Percentiles rank a stretch among this genome's conserved stretches.
Evolutionary conservation across 2,329 filamentous ascomycete genomes (phyloP).

Genomic region (Cercospora janseana): DNA sequence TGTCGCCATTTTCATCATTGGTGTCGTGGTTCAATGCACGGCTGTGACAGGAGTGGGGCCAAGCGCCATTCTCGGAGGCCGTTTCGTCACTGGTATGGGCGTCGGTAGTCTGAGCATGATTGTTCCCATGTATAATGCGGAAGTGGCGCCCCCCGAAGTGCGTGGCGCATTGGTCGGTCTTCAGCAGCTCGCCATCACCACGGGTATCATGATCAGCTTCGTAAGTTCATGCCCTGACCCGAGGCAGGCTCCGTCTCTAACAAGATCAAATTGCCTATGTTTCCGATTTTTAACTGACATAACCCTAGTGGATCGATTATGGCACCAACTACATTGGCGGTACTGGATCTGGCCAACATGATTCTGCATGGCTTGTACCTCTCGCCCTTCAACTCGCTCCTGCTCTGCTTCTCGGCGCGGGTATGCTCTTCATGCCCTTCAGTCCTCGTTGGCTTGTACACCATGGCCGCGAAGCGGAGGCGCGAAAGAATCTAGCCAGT

Average conservation of each 20-base stretch:
- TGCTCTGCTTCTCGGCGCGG: conserved; percentile 62
- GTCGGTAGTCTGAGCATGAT: conserved; percentile 69
- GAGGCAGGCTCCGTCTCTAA: too few relatives aligned
- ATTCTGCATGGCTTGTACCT: conserved; percentile 72
- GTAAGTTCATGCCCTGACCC: too few relatives aligned
- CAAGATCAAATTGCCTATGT: neutral
- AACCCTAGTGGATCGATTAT: conserved; percentile 11
- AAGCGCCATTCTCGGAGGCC: conserved; percentile 64
- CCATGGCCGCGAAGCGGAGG: conserved; percentile 67
- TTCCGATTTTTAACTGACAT: too few relatives aligned
- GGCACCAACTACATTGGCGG: conserved; percentile 52
- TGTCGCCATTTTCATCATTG: conserved; percentile 65
- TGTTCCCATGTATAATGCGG: conserved; percentile 47
- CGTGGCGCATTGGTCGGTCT: conserved; percentile 64
- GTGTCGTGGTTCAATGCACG: conserved; percentile 66
- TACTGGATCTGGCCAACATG: conserved; percentile 56
- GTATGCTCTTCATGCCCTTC: conserved; percentile 74
- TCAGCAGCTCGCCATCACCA: conserved; percentile 61
- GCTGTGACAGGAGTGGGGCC: conserved; percentile 55
- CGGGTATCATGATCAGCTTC: conserved; percentile 58
- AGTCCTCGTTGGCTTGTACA: conserved; percentile 73
- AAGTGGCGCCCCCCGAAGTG: conserved; percentile 60
- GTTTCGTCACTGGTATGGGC: conserved; percentile 68
- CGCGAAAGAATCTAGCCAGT: conserved; percentile 59
- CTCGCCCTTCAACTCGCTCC: conserved; percentile 69